A percentile compares a stretch with the other conserved stretches of the same genome.
Evolutionary conservation across 176 grass and related monocot species (phyloP).

Genomic region (Ampelocalamus luodianensis): DNA sequence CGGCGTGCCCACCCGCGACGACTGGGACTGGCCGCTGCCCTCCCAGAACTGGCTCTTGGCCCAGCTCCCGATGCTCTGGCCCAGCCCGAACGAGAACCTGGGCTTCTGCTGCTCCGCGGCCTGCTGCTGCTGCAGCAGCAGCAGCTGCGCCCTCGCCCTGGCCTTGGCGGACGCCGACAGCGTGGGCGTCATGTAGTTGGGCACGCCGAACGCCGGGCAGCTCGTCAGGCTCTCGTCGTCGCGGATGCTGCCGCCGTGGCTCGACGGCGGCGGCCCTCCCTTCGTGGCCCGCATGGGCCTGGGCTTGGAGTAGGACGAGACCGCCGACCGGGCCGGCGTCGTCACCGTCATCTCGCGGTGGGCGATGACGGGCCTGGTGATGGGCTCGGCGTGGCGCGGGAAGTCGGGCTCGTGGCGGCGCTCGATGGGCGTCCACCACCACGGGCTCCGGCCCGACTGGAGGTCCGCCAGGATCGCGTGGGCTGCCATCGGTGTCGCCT

Average conservation of each 20-base stretch:
- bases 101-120: constrained; percentile 62
- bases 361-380: not conserved
- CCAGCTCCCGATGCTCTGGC: constrained; percentile 66
- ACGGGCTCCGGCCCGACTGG: constrained; percentile 60
- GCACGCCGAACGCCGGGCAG: constrained; percentile 71
- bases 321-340: constrained; percentile 54
- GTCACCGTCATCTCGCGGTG: constrained; percentile 32
- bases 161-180: constrained; percentile 83
- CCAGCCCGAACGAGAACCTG: constrained; percentile 67
- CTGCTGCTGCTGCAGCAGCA: constrained; percentile 44
- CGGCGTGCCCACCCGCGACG: constrained; percentile 50
- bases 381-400: not conserved
- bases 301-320: constrained; percentile 42
- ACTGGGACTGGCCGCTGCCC: not conserved
- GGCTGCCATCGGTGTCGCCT: constrained; percentile 67
- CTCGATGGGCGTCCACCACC: constrained; percentile 81
- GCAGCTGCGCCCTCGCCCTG: constrained; percentile 46
- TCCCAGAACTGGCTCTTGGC: constrained; percentile 76
- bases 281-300: constrained; percentile 28
- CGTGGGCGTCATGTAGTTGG: constrained; percentile 97
- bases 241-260: constrained; percentile 36
- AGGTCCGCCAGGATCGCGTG: constrained; percentile 76
- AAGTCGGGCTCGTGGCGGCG: constrained; percentile 39
- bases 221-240: constrained; percentile 96
- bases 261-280: constrained; percentile 14